Percentiles rank a stretch among this genome's conserved stretches.
phyloP scores from a whole-genome alignment of 805 yeast genomes.

The Saccharomyces kudriavzevii region DNA sequence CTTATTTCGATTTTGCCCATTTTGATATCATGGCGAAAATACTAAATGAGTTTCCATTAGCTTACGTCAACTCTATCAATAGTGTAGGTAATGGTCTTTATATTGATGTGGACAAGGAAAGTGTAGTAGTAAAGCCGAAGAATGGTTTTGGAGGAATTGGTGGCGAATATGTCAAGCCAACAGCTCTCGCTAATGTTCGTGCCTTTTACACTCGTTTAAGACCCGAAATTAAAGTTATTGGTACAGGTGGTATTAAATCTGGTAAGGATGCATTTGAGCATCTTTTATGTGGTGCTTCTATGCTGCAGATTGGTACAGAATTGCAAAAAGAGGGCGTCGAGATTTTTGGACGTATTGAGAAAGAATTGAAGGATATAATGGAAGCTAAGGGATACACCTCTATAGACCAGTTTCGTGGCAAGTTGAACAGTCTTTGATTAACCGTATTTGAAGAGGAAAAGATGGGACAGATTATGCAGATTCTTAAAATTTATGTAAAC shows the following conservation, averaged over 20 bases:
- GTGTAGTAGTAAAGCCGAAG: constrained; percentile 29
- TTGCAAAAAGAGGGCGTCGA: constrained; percentile 23
- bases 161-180: constrained; percentile 29
- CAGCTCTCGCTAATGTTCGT: constrained; percentile 29
- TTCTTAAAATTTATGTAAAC: background rate
- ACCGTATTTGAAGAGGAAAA: background rate
- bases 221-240: constrained; percentile 23
- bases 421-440: constrained; percentile 17
- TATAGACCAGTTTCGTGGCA: constrained; percentile 29
- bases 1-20: constrained; percentile 29
- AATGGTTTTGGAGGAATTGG: constrained; percentile 30
- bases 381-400: constrained; percentile 21
- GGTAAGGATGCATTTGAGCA: constrained; percentile 30
- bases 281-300: constrained; percentile 27
- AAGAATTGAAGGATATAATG: constrained; percentile 21
- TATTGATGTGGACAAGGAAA: constrained; percentile 23
- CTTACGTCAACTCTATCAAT: constrained; percentile 26
- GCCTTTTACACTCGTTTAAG: constrained; percentile 28
- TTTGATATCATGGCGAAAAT: constrained; percentile 24
- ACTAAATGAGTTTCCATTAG: constrained; percentile 22
- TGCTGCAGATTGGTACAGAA: constrained; percentile 28
- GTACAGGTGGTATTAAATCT: constrained; percentile 27
- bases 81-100: constrained; percentile 28
- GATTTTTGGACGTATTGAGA: constrained; percentile 20
- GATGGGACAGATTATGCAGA: background rate